A percentile compares a stretch with the other conserved stretches of the same genome.
These are phyloP conservation scores for Penicillium sp. DNA, from an alignment of 2,329 filamentous ascomycete species.

Conservation along the genomic window DNA sequence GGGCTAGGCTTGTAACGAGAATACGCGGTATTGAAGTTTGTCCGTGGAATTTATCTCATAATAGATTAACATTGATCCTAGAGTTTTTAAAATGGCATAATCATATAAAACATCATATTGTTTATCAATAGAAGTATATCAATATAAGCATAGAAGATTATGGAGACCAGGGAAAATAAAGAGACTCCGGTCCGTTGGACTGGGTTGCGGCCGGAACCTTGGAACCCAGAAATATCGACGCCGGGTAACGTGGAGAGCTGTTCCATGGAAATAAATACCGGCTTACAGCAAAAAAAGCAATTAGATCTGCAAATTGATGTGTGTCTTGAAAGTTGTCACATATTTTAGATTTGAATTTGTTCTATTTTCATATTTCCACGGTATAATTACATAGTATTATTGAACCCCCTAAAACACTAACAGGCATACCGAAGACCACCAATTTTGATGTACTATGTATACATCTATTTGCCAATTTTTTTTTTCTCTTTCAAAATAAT, in stretches of 20 bases:
- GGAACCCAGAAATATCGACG: constrained; percentile 6
- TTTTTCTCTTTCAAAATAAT: too few species aligned
- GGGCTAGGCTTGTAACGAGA: neutral
- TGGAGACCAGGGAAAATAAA: constrained; percentile 13
- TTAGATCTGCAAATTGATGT: too few species aligned
- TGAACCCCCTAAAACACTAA: too few species aligned
- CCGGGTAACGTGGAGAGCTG: constrained; percentile 16
- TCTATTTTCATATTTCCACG: too few species aligned
- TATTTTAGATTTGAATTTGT: too few species aligned
- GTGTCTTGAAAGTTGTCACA: too few species aligned
- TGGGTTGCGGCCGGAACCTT: constrained; percentile 17
- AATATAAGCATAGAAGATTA: constrained; percentile 1
- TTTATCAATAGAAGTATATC: too few species aligned
- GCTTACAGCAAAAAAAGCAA: too few species aligned
- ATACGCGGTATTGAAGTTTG: neutral
- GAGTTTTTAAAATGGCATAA: neutral
- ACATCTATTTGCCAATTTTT: too few species aligned
- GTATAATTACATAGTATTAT: too few species aligned
- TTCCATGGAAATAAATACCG: neutral
- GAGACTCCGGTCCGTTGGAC: constrained; percentile 26
- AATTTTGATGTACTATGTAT: too few species aligned
- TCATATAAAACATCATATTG: neutral
- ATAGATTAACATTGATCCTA: neutral
- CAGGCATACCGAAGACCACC: too few species aligned
- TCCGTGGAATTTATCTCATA: neutral